phyloP scores from a whole-genome alignment of 148 eudicot genomes.

The Fallopia convolvulus region DNA sequence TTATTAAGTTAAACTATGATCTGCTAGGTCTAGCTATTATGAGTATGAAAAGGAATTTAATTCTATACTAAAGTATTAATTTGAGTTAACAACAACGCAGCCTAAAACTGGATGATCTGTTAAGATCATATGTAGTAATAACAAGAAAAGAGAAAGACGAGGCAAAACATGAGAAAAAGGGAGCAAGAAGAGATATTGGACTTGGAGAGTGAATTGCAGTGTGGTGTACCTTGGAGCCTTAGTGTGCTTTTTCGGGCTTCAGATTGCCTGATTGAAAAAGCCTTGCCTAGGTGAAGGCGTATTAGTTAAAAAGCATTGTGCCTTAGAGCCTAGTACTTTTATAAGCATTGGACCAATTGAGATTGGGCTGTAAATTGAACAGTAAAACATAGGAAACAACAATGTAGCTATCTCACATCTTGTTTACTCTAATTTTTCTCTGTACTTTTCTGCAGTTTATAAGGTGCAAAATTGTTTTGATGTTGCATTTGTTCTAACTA shows the following conservation, averaged over 20 bases:
- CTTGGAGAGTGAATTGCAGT: too few species aligned
- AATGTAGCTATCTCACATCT: neutral
- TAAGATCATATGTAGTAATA: too few species aligned
- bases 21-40: neutral
- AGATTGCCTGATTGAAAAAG: neutral
- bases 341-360: neutral
- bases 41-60: neutral
- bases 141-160: too few species aligned
- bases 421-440: neutral
- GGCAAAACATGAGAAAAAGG: too few species aligned
- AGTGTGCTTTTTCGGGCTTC: too few species aligned
- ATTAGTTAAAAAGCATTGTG: neutral
- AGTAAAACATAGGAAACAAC: neutral
- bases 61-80: neutral
- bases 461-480: neutral
- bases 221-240: too few species aligned
- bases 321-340: neutral
- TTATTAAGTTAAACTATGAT: neutral
- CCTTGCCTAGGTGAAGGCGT: neutral
- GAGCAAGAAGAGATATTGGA: too few species aligned
- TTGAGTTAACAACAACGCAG: too few species aligned
- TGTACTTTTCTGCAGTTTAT: neutral
- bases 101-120: too few species aligned
- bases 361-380: neutral
- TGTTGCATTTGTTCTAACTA: neutral